Evolutionary conservation across 106 monocot genomes (phyloP), one percentile per base, ranked within the genome.

Genomic region (Xerophyta viscosa): DNA sequence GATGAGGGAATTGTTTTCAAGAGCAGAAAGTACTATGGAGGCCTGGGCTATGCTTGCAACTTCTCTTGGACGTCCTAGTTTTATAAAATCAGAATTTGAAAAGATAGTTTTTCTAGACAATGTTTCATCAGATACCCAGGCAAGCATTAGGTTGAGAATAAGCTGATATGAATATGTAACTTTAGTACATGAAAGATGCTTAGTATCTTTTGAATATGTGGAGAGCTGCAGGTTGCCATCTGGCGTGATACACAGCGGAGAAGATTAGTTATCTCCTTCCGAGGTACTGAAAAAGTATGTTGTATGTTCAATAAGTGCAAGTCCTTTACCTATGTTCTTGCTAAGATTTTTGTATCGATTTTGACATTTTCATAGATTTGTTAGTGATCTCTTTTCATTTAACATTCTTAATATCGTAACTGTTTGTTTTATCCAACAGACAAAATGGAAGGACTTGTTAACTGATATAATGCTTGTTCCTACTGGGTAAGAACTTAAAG

Each of bases 71-170:
- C 69, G 71, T 47, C 49, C 66, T 7, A 96, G 84, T 78, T 96
- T 88, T 54, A 96, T 96, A 39, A 96, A 84, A 51, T 96, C 94
- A 50, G 94, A 96, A 41, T 96, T 96, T 61, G 81, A 84, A 50
- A 96, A 96, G 73, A 84, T 96, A 15, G 88, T 88, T 62, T 96
- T 96, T 74, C 81, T 96, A 46, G 94, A 96, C 61, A 96, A 96
- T 65, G 46, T 48, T 62, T 67, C 94, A 17, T 84, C 94, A 29
- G 94, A 96, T 61, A 88, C 94, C 25, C 88, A 96, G 85, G 91
- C 63, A 71, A 65, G 77, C 17, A 1, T 53, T 30, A 10, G 48
- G 37, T 45, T 30, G 23, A 12, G 52, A 6, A 36, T n/a, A n/a
- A n/a, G n/a, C n/a, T n/a, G n/a, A n/a, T n/a, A n/a, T n/a, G n/a